Evolutionary conservation across 495 filamentous ascomycete species (phyloP).

Genomic region (Neurospora cerealis): DNA sequence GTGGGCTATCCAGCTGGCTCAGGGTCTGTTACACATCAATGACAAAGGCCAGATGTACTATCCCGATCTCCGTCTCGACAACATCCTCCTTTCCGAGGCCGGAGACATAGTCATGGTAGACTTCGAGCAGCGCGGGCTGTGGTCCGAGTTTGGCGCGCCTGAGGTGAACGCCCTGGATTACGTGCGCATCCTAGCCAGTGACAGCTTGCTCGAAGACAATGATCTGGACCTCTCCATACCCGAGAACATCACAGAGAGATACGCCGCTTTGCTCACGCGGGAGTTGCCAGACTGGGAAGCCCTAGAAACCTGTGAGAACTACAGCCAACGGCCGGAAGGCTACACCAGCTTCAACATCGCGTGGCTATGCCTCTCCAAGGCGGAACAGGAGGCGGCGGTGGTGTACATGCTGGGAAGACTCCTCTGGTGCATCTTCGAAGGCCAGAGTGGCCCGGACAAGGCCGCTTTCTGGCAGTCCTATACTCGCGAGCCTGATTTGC

Average conservation of each 20-base stretch:
- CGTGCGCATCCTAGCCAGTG: conserved; percentile 27
- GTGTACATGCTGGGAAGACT: conserved; percentile 44
- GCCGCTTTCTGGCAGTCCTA: conserved; percentile 41
- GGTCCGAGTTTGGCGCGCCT: conserved; percentile 40
- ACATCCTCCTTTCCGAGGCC: conserved; percentile 31
- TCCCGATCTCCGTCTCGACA: conserved; percentile 40
- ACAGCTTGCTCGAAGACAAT: conserved; percentile 6
- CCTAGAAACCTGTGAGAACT: conserved; percentile 25
- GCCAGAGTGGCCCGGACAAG: conserved; percentile 34
- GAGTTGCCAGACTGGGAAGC: conserved; percentile 30
- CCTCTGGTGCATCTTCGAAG: conserved; percentile 45
- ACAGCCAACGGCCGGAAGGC: conserved; percentile 19
- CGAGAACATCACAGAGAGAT: conserved; percentile 20
- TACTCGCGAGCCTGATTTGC: conserved; percentile 34
- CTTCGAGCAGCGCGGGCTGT: conserved; percentile 43
- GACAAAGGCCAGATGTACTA: conserved; percentile 32
- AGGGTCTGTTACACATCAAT: conserved; percentile 29
- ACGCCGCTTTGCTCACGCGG: conserved; percentile 20
- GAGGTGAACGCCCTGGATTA: conserved; percentile 42
- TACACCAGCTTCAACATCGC: conserved; percentile 34
- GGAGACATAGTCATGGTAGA: conserved; percentile 38
- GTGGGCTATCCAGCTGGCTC: conserved; percentile 36
- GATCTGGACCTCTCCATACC: conserved; percentile 15
- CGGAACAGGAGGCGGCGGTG: conserved; percentile 37
- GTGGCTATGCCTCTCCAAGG: conserved; percentile 31